Percentiles rank a stretch among this genome's conserved stretches.
phyloP scores from a whole-genome alignment of 192 early-diverging fungal species.

The Coemansia sp. region DNA sequence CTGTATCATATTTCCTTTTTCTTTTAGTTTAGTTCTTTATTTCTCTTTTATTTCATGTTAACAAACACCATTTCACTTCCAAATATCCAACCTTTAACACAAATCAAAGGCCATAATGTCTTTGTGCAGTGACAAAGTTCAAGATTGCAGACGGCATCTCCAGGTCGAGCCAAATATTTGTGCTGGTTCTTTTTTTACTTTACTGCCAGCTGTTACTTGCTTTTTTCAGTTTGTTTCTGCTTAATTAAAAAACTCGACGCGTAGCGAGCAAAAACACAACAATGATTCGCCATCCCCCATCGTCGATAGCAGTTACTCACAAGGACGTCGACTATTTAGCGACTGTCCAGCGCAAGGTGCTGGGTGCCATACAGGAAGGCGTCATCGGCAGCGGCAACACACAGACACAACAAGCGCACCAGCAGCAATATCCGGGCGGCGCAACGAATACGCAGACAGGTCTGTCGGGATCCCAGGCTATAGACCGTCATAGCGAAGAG shows the following conservation, averaged over 20 bases:
- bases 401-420: background rate
- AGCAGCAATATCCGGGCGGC: background rate
- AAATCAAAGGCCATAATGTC: too few species aligned
- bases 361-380: slow-evolving; percentile 18
- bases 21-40: background rate
- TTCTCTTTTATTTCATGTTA: background rate
- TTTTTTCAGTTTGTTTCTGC: background rate
- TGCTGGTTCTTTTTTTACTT: background rate
- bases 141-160: background rate
- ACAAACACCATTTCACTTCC: background rate
- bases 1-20: slow-evolving; percentile 4
- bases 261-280: too few species aligned
- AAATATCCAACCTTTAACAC: too few species aligned
- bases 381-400: slow-evolving; percentile 2
- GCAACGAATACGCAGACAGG: background rate
- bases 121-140: too few species aligned
- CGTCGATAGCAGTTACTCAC: slow-evolving; percentile 36
- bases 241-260: background rate
- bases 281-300: slow-evolving; percentile 51
- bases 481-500: slow-evolving; percentile 20
- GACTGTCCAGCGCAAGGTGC: slow-evolving; percentile 34
- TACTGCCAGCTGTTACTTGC: background rate
- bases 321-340: slow-evolving; percentile 52
- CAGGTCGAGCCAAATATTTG: background rate
- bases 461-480: too few species aligned